phyloP scores from a whole-genome alignment of 73 alveolate genomes.

The Paramecium sonneborni region DNA sequence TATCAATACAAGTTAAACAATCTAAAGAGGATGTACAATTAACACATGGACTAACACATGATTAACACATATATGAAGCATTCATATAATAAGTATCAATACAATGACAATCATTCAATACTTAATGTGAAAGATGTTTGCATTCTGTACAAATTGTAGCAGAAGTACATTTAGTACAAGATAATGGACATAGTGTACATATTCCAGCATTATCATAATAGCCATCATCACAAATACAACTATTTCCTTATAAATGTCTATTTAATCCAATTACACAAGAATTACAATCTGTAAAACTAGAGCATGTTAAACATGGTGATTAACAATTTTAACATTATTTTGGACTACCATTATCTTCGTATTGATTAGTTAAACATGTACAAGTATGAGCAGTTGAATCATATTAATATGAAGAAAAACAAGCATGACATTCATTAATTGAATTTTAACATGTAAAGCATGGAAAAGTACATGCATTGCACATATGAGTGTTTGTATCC shows the following conservation, averaged over 20 bases:
- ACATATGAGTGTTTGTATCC: background rate
- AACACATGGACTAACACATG: background rate
- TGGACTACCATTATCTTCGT: background rate
- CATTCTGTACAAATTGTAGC: background rate
- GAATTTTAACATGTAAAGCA: background rate
- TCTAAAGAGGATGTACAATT: background rate
- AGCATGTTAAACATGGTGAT: background rate
- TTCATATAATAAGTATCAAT: background rate
- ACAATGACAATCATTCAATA: background rate
- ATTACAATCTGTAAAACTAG: background rate
- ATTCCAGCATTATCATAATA: conserved; percentile 9
- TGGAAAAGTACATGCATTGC: background rate
- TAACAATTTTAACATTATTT: background rate
- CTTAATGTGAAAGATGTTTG: background rate
- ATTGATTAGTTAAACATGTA: background rate
- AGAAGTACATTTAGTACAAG: conserved; percentile 13
- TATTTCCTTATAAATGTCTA: background rate
- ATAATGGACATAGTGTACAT: background rate
- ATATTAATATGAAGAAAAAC: background rate
- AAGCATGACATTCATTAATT: background rate
- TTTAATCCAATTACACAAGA: background rate
- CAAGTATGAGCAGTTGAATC: background rate
- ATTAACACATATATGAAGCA: background rate
- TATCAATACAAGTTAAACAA: background rate
- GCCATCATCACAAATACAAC: conserved; percentile 19